Base-by-base conservation (phyloP, 1,139 yeast genomes). In the Zygosaccharomyces pseudobailii region DNA sequence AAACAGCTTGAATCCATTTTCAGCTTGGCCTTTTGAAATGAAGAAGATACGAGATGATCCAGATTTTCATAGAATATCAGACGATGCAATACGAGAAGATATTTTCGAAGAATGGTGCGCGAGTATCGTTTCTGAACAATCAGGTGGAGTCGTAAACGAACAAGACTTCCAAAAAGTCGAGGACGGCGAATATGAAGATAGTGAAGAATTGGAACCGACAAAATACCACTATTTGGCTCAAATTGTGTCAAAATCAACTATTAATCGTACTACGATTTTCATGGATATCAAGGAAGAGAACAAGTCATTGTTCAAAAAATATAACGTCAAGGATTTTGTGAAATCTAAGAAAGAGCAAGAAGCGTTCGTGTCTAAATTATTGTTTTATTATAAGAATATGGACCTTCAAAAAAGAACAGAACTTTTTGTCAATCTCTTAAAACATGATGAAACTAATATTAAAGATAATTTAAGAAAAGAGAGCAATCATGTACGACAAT, bases 211-310 rank as follows among this genome's bases (percentile, higher is more conserved):
- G 9, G 58, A 56, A 32, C 68, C 68, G 3, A 55, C 62, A 8
- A 57, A 55, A 40, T 64, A 47, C 36, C 68, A 64, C 41, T 64
- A 64, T 40, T 42, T 64, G 36, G 57, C 68, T 6, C 67, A 64
- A 31, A 57, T 64, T 8, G 53, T 64, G 8, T 57, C 62, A 9
- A 62, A 62, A 38, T 42, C 59, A 17, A 42, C 42, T 1, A 55
- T 63, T 2, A 30, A 27, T 1, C 50, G 56, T 9, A 43, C 48
- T 5, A 60, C 65, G 3, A 55, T 64, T 10, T 58, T 51, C 37
- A 53, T 53, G 23, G 67, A 64, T 49, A 53, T 64, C n/a, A 57
- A 53, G 40, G 47, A 32, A 10, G 51, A 57, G 9, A 52, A 61
- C 20, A 58, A 55, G 30, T 17, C 40, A 3, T 42, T 59, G 10